These are phyloP conservation scores for Yarrowia divulgata DNA, from an alignment of 805 yeast species.

Conservation along the genomic window DNA sequence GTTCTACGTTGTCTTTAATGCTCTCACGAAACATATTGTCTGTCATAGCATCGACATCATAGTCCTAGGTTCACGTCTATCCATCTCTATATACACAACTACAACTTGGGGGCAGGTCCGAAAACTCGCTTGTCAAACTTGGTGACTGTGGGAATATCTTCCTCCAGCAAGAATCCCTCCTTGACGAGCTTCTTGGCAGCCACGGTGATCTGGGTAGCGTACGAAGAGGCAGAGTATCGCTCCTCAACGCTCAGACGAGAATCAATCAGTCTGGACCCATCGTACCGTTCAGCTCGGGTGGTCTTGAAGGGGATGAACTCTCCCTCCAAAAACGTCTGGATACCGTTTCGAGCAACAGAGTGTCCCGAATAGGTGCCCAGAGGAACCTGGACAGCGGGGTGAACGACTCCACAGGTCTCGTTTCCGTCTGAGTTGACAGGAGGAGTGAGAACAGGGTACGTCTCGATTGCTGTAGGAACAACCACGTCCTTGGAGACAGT, in stretches of 20 bases:
- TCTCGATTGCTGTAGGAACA: constrained; percentile 1
- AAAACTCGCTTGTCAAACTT: constrained; percentile 21
- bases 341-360: constrained; percentile 22
- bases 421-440: constrained; percentile 34
- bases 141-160: constrained; percentile 19
- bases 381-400: constrained; percentile 34
- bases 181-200: constrained; percentile 26
- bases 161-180: constrained; percentile 21
- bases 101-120: constrained; percentile 9
- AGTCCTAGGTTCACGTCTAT: no score
- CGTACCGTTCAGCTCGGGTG: constrained; percentile 6
- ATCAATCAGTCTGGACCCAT: constrained; percentile 2
- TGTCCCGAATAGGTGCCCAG: constrained; percentile 36
- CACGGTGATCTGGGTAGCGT: background rate
- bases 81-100: background rate
- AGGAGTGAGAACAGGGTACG: constrained; percentile 35
- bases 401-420: constrained; percentile 25
- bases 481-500: constrained; percentile 3
- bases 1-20: background rate
- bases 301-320: constrained; percentile 28
- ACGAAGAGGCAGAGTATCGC: constrained; percentile 7
- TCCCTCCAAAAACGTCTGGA: constrained; percentile 29
- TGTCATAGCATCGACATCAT: background rate
- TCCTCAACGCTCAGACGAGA: constrained; percentile 14
- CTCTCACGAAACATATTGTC: no score